Percentiles rank a stretch among this genome's conserved stretches.
Conservation (phyloP, 2,329 filamentous ascomycete species). For the Pyrenophora tritici-repentis region DNA sequence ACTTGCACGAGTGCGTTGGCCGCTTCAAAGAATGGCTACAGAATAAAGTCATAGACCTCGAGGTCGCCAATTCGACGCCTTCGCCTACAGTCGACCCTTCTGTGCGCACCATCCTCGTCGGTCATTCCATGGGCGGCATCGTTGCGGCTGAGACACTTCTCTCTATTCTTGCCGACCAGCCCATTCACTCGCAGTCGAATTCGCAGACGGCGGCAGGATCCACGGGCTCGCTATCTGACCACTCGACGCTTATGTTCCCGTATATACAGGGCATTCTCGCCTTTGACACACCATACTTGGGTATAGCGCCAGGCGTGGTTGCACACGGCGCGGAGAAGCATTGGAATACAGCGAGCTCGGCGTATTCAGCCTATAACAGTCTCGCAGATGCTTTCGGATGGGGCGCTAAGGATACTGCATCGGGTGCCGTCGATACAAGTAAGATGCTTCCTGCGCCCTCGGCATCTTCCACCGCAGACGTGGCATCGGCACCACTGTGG, state of each 20-base stretch:
- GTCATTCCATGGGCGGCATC: conserved; percentile 88
- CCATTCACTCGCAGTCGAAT: conserved; percentile 45
- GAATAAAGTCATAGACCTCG: conserved; percentile 91
- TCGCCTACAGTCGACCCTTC: conserved; percentile 86
- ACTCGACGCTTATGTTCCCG: conserved; percentile 82
- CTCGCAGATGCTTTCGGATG: conserved; percentile 68
- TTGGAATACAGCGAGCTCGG: conserved; percentile 73
- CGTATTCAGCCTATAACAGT: conserved; percentile 69
- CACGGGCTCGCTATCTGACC: conserved; percentile 40
- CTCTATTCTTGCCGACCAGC: conserved; percentile 66
- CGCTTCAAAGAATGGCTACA: conserved; percentile 83
- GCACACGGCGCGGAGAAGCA: conserved; percentile 86
- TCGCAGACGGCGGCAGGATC: conserved; percentile 34
- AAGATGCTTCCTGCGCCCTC: conserved; percentile 46
- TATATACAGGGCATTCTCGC: conserved; percentile 88
- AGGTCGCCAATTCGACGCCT: conserved; percentile 78
- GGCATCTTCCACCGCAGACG: conserved; percentile 49
- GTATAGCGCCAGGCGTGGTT: conserved; percentile 80
- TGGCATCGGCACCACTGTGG: conserved; percentile 61
- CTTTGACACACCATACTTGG: conserved; percentile 92
- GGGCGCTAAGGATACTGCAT: conserved; percentile 43
- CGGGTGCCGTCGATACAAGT: conserved; percentile 38
- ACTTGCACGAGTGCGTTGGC: conserved; percentile 71
- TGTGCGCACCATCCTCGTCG: conserved; percentile 79
- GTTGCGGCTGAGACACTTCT: conserved; percentile 89